Conservation (phyloP, 257 asterid genomes). For the Fraxinus cuspidata region DNA sequence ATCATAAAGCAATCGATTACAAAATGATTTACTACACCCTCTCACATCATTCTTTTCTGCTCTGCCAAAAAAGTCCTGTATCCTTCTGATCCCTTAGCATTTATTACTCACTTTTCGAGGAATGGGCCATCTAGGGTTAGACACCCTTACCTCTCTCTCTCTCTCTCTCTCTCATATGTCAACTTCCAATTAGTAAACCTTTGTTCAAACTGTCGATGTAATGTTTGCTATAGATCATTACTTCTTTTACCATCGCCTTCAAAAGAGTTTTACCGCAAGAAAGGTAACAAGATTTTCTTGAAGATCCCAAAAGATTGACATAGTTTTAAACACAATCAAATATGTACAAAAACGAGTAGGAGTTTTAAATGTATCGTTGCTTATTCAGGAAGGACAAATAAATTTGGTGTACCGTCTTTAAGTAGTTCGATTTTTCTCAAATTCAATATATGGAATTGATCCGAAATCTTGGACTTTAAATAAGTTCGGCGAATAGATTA, state of each 20-base stretch:
- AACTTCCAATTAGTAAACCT: slow-evolving; percentile 47
- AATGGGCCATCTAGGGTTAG: slow-evolving; percentile 63
- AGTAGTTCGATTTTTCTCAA: no score
- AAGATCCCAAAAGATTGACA: background rate
- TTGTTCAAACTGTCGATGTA: slow-evolving; percentile 46
- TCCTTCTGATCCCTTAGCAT: slow-evolving; percentile 64
- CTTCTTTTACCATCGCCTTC: background rate
- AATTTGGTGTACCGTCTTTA: no score
- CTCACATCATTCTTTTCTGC: slow-evolving; percentile 76
- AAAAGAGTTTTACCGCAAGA: background rate
- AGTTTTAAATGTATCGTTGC: no score
- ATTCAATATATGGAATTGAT: no score
- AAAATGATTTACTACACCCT: slow-evolving; percentile 66
- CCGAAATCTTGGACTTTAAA: no score
- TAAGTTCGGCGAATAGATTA: no score
- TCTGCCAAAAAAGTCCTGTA: slow-evolving; percentile 87
- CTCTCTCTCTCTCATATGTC: slow-evolving; percentile 41
- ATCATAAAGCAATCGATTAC: slow-evolving; percentile 96
- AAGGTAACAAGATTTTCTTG: background rate
- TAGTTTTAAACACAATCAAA: no score
- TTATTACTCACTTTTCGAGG: slow-evolving; percentile 71
- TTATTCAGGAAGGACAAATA: no score
- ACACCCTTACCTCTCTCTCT: slow-evolving; percentile 6
- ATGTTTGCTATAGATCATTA: background rate
- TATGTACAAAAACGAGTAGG: no score